Evolutionary conservation across 2,329 filamentous ascomycete species (phyloP).

Genomic region (Colletotrichum abscissum): DNA sequence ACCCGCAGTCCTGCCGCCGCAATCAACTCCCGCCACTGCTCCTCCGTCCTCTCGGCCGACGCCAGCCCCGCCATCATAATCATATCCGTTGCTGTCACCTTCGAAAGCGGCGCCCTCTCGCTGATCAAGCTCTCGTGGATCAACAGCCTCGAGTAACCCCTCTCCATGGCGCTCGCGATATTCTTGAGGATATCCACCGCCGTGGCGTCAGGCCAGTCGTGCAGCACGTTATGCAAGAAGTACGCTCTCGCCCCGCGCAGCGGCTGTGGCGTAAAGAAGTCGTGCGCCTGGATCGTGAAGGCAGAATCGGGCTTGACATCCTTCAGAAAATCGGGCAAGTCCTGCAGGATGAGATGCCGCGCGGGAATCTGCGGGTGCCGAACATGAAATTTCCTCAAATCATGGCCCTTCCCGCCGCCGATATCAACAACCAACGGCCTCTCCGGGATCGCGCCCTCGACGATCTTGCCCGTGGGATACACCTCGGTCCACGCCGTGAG

Average conservation of each 20-base stretch:
- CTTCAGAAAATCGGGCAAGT: conserved; percentile 46
- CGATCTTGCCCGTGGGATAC: conserved; percentile 38
- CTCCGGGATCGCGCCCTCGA: conserved; percentile 42
- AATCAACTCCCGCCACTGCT: conserved; percentile 44
- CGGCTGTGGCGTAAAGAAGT: conserved; percentile 53
- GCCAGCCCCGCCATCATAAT: conserved; percentile 47
- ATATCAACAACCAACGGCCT: conserved; percentile 47
- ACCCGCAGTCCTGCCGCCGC: conserved; percentile 40
- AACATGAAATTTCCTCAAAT: conserved; percentile 46
- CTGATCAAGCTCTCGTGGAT: conserved; percentile 50
- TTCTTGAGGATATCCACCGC: conserved; percentile 36
- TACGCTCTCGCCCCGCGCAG: conserved; percentile 50
- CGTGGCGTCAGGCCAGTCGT: conserved; percentile 41
- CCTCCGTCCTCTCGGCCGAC: conserved; percentile 45
- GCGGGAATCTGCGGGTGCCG: conserved; percentile 41
- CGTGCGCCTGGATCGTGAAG: conserved; percentile 45
- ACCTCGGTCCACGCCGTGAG: conserved; percentile 49
- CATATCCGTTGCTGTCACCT: conserved; percentile 47
- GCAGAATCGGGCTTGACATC: conserved; percentile 39
- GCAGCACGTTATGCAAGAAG: conserved; percentile 40
- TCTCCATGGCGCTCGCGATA: conserved; percentile 35
- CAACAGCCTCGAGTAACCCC: conserved; percentile 49
- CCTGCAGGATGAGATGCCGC: conserved; percentile 46
- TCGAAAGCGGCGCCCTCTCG: conserved; percentile 41
- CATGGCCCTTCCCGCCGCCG: conserved; percentile 50